A percentile compares a stretch with the other conserved stretches of the same genome.
Evolutionary conservation across 108 stramenopile genomes (phyloP).

Genomic region (Skeletonema grethae): DNA sequence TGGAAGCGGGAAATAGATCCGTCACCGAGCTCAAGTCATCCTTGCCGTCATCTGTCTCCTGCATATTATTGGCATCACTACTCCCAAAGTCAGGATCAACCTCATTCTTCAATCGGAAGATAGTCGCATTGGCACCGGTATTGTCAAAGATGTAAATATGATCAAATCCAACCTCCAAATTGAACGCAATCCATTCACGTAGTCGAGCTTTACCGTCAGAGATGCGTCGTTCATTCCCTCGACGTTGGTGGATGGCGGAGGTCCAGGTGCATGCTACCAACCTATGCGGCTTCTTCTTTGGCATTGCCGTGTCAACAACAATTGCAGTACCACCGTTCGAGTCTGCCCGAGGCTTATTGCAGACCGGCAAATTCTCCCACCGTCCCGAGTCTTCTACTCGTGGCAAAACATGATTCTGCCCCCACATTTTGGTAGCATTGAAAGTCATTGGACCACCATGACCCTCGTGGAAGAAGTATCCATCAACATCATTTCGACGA

Average conservation of each 20-base stretch:
- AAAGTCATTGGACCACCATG: constrained; percentile 56
- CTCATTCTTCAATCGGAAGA: constrained; percentile 52
- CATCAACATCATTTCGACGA: constrained; percentile 50
- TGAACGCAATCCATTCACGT: constrained; percentile 50
- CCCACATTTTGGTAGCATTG: constrained; percentile 64
- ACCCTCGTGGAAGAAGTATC: constrained; percentile 51
- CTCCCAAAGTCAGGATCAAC: constrained; percentile 28
- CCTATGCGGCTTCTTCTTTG: constrained; percentile 38
- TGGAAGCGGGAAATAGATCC: constrained; percentile 59
- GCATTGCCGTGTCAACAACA: neutral
- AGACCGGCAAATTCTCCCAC: constrained; percentile 59
- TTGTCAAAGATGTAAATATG: constrained; percentile 50
- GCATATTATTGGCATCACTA: neutral
- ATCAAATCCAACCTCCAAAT: constrained; percentile 46
- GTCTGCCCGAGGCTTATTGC: constrained; percentile 2
- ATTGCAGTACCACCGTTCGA: neutral
- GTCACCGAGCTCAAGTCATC: constrained; percentile 51
- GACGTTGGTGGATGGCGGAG: constrained; percentile 58
- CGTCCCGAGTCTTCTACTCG: constrained; percentile 37
- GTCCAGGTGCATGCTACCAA: constrained; percentile 80
- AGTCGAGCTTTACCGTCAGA: constrained; percentile 44
- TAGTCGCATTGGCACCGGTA: constrained; percentile 54
- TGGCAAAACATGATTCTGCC: constrained; percentile 44
- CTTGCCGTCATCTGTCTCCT: constrained; percentile 7
- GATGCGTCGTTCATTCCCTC: constrained; percentile 60